Base-by-base conservation (phyloP, 805 yeast genomes). In the Saturnispora hagleri region DNA sequence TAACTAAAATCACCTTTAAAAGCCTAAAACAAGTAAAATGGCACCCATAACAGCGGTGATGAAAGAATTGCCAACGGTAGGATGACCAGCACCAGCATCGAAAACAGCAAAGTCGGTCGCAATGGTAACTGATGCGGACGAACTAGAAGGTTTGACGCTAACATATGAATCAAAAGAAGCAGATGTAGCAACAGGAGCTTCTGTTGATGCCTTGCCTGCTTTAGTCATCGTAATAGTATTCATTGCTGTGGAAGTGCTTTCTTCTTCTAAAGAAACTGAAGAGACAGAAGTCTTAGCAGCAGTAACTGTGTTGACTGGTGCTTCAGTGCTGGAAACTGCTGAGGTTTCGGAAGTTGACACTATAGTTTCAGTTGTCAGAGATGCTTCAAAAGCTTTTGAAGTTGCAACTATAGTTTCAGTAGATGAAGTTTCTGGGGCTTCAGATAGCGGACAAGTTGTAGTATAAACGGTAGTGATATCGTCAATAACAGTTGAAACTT, bases 401-500 rank as follows among this genome's bases (percentile, higher is more conserved):
- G 45, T 22, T 22, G 5, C 5, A 22, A 22, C 22, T 22, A 4
- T 1, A 22, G 22, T 22, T 22, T 22, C 5, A 24, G 46, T 38
- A 12, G 50, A 35, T 18, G 48, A 28, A 22, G 22, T 22, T 34
- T 28, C 35, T 9, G 48, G 33, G 28, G 41, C 28, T 13, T 22
- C 33, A 38, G 44, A 36, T 5, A 22, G 5, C 6, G 64, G 64
- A 46, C 62, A 57, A 50, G 55, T 57, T 3, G 66, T 60, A 10
- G 60, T 56, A 50, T 50, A 55, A 18, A 60, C 55, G 1, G 62
- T 59, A 12, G 60, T 54, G 55, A 64, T 60, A 15, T 62, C 56
- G 10, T 66, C 58, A 34, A 58, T 58, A 20, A 48, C 51, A n/a
- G 34, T 31, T 5, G 34, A 31, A 13, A n/a, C 46, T 12, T 42